Conservation (phyloP, 2,329 filamentous ascomycete genomes). For the Emmonsia crescens region DNA sequence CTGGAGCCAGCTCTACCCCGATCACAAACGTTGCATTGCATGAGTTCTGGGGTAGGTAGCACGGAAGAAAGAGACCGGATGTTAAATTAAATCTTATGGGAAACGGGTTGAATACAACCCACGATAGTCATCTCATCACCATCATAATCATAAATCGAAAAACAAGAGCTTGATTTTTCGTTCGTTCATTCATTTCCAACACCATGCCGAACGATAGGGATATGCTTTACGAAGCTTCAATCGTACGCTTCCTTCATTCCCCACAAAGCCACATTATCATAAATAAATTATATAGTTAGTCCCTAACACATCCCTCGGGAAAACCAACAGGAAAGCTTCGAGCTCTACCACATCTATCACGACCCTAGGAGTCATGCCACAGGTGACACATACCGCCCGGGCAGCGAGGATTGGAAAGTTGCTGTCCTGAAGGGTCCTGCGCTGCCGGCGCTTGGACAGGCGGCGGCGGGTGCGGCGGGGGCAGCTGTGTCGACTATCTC, state of each 20-base stretch:
- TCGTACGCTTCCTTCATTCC: neutral
- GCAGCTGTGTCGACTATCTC: conserved; percentile 67
- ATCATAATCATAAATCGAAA: too few relatives aligned
- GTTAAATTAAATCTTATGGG: too few relatives aligned
- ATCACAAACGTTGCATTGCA: too few relatives aligned
- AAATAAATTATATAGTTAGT: neutral
- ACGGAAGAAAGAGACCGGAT: too few relatives aligned
- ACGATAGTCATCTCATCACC: too few relatives aligned
- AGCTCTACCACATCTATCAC: conserved; percentile 35
- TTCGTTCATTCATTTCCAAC: too few relatives aligned
- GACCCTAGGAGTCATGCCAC: conserved; percentile 16
- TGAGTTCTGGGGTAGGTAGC: too few relatives aligned
- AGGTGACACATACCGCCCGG: neutral
- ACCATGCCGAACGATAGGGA: neutral
- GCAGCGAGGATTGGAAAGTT: conserved; percentile 22
- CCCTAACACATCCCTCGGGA: neutral
- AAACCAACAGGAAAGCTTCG: conserved; percentile 18
- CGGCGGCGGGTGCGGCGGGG: conserved; percentile 65
- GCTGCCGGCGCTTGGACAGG: conserved; percentile 69
- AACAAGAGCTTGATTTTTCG: too few relatives aligned
- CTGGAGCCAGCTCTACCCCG: too few relatives aligned
- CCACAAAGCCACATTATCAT: neutral
- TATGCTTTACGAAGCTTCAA: conserved; percentile 1
- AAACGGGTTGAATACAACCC: too few relatives aligned
- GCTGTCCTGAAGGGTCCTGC: conserved; percentile 30